Evolutionary conservation across 2,329 filamentous ascomycete species (phyloP).

Genomic region (Daldinia sp.): DNA sequence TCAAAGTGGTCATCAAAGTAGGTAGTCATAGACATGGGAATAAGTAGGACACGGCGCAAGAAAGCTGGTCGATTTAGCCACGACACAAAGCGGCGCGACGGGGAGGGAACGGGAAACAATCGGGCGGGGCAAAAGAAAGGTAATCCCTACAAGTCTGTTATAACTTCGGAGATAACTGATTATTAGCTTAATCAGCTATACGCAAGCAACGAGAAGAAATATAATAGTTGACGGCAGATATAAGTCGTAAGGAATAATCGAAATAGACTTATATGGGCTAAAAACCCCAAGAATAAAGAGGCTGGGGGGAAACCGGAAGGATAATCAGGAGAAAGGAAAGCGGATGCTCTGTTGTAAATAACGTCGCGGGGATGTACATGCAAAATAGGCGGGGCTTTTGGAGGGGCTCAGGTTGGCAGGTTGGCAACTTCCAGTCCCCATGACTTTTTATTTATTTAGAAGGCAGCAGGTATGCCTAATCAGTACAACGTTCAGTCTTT

Average conservation of each 20-base stretch:
- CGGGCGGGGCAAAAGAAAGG: constrained; percentile 29
- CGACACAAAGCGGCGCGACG: constrained; percentile 24
- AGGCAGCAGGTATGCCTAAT: constrained; percentile 20
- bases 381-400: constrained; percentile 31
- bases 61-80: constrained; percentile 36
- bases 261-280: constrained; percentile 11
- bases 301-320: constrained; percentile 17
- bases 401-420: constrained; percentile 33
- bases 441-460: not conserved
- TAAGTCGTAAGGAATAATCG: not conserved
- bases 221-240: constrained; percentile 5
- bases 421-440: not conserved
- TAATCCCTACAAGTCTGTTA: constrained; percentile 3
- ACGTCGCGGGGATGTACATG: constrained; percentile 16
- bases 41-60: constrained; percentile 14
- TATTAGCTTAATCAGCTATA: not conserved
- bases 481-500: constrained; percentile 16
- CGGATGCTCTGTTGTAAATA: constrained; percentile 24
- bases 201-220: not conserved
- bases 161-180: not conserved
- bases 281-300: constrained; percentile 18
- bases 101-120: constrained; percentile 13
- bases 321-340: constrained; percentile 15
- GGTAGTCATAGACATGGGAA: constrained; percentile 11
- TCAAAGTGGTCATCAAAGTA: constrained; percentile 7